Evolutionary conservation across 2,329 filamentous ascomycete genomes (phyloP).

Genomic region (Fusarium coicis): DNA sequence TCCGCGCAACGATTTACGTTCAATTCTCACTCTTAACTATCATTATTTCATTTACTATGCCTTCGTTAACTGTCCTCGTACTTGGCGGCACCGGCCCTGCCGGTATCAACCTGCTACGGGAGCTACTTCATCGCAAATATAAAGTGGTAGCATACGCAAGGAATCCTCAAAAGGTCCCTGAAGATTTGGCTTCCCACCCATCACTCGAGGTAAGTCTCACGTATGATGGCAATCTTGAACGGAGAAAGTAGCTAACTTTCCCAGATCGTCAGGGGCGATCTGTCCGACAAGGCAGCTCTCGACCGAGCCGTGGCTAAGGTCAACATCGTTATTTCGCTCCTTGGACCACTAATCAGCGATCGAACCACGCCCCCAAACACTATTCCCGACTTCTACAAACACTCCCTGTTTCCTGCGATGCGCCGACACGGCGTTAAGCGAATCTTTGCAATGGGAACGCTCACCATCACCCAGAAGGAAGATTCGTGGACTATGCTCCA

Average conservation of each 20-base stretch:
- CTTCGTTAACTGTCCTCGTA: slow-evolving; percentile 29
- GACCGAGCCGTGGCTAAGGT: neutral
- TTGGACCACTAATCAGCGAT: slow-evolving; percentile 9
- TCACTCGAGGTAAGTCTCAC: slow-evolving; percentile 4
- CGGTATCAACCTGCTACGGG: slow-evolving; percentile 45
- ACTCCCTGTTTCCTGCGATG: slow-evolving; percentile 18
- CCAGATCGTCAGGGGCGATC: slow-evolving; percentile 5
- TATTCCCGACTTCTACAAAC: slow-evolving; percentile 5
- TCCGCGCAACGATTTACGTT: too few species aligned
- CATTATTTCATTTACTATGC: too few species aligned
- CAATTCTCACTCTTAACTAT: too few species aligned
- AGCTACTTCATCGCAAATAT: slow-evolving; percentile 44
- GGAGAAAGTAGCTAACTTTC: neutral
- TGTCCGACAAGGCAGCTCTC: neutral
- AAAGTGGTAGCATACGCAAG: slow-evolving; percentile 35
- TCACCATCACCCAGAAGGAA: slow-evolving; percentile 41
- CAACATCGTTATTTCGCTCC: slow-evolving; percentile 16
- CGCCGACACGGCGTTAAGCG: slow-evolving; percentile 30
- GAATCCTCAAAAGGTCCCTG: slow-evolving; percentile 15
- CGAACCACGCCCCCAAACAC: rapidly evolving
- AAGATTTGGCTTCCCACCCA: neutral
- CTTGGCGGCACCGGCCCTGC: slow-evolving; percentile 49
- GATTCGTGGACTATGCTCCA: slow-evolving; percentile 36
- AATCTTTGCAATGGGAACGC: slow-evolving; percentile 49
- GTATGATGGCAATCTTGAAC: rapidly evolving